These are phyloP conservation scores for Pulveroboletus sp. DNA, from an alignment of 768 basidiomycete genomes.

Conservation along the genomic window DNA sequence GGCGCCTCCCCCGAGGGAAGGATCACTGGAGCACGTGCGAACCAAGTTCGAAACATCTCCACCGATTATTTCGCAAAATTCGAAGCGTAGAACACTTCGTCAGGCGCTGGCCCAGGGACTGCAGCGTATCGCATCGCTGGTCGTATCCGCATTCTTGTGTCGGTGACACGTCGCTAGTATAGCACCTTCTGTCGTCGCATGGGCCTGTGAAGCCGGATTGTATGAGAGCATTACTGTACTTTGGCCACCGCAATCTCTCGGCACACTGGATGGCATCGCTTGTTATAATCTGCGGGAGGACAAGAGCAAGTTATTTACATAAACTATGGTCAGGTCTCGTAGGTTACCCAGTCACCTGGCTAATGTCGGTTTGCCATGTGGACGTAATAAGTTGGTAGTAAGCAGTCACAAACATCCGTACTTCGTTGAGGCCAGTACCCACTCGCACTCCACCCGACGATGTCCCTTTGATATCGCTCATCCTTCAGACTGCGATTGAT, in stretches of 20 bases:
- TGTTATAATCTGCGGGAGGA: conserved; percentile 12
- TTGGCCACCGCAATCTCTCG: conserved; percentile 6
- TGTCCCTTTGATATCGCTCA: conserved; percentile 24
- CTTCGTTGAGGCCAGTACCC: conserved; percentile 17
- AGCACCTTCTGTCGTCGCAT: conserved; percentile 7
- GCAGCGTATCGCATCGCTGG: conserved; percentile 27
- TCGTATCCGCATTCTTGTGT: conserved; percentile 29
- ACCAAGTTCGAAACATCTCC: conserved; percentile 18
- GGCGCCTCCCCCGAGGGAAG: conserved; percentile 20
- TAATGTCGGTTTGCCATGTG: conserved; percentile 14
- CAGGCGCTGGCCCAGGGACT: conserved; percentile 21
- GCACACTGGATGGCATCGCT: conserved; percentile 5
- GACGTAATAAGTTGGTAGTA: conserved; percentile 19
- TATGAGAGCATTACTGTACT: conserved; percentile 23
- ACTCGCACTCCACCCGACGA: conserved; percentile 17
- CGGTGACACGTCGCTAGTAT: conserved; percentile 20
- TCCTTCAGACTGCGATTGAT: conserved; percentile 9
- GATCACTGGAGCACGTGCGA: conserved; percentile 21
- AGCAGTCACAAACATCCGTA: conserved; percentile 31
- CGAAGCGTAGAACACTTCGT: conserved; percentile 23
- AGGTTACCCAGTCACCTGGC: conserved; percentile 3
- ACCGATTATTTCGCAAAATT: conserved; percentile 18
- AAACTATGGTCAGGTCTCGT: conserved; percentile 20
- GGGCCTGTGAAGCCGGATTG: conserved; percentile 25
- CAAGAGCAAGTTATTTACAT: conserved; percentile 25